Evolutionary conservation across 2,329 filamentous ascomycete species (phyloP).

Genomic region (Colletotrichum navitas): DNA sequence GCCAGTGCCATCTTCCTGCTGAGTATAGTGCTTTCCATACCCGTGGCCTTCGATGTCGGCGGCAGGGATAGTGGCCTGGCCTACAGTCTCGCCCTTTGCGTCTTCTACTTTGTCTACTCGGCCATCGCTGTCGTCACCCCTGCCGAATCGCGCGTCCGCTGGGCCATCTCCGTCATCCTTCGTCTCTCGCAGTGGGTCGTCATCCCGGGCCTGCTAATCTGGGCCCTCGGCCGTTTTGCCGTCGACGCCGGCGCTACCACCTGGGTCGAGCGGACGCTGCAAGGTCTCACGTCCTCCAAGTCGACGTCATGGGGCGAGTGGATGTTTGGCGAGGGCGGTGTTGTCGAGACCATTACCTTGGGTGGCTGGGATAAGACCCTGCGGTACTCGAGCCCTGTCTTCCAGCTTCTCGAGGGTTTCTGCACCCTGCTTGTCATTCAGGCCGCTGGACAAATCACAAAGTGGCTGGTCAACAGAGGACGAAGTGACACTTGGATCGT

Average conservation of each 20-base stretch:
- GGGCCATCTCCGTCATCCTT: slow-evolving; percentile 76
- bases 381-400: slow-evolving; percentile 91
- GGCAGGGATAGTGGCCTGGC: slow-evolving; percentile 93
- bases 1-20: slow-evolving; percentile 89
- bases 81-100: slow-evolving; percentile 89
- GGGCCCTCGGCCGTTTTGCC: slow-evolving; percentile 95
- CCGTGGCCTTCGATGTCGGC: slow-evolving; percentile 97
- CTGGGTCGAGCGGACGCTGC: slow-evolving; percentile 87
- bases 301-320: slow-evolving; percentile 81
- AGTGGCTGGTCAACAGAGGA: slow-evolving; percentile 93
- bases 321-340: slow-evolving; percentile 87
- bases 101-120: slow-evolving; percentile 93
- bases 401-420: slow-evolving; percentile 95
- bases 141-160: slow-evolving; percentile 80
- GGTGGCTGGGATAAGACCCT: slow-evolving; percentile 91
- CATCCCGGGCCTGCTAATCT: slow-evolving; percentile 89
- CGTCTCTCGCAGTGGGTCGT: slow-evolving; percentile 87
- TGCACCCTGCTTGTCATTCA: slow-evolving; percentile 97
- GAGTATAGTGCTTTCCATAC: slow-evolving; percentile 94
- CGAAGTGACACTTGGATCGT: slow-evolving; percentile 98
- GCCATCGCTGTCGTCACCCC: slow-evolving; percentile 83
- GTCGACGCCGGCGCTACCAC: slow-evolving; percentile 83
- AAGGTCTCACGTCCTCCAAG: slow-evolving; percentile 71
- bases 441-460: slow-evolving; percentile 91
- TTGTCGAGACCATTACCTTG: slow-evolving; percentile 84